These are phyloP conservation scores for Debaryomyces sp. DNA, from an alignment of 1,139 yeast genomes.

Conservation along the genomic window DNA sequence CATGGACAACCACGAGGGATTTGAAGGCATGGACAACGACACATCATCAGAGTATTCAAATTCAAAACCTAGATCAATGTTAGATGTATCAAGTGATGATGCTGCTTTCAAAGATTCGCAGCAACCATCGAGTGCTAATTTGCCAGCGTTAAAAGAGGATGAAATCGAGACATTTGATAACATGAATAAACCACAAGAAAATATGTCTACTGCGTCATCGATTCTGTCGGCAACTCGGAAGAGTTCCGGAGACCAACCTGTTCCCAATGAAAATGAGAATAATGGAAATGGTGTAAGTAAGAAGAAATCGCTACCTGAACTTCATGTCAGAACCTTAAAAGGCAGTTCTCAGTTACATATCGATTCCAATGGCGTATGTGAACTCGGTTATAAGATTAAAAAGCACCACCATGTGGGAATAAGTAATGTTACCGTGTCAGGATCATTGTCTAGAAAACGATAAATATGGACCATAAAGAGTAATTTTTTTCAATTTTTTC, in stretches of 20 bases:
- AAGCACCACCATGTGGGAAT: slow-evolving; percentile 50
- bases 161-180: slow-evolving; percentile 6
- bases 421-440: slow-evolving; percentile 36
- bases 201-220: background rate
- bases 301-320: slow-evolving; percentile 2
- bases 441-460: slow-evolving; percentile 23
- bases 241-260: background rate
- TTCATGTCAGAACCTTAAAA: slow-evolving; percentile 6
- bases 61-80: slow-evolving; percentile 5
- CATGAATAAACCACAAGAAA: background rate
- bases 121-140: slow-evolving; percentile 6
- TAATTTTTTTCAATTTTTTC: background rate
- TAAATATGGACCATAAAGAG: background rate
- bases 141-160: slow-evolving; percentile 29
- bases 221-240: background rate
- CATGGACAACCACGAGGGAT: background rate
- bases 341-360: slow-evolving; percentile 22
- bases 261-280: background rate
- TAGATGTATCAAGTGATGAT: background rate
- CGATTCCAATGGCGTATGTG: slow-evolving; percentile 41
- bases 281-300: background rate
- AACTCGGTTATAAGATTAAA: slow-evolving; percentile 46
- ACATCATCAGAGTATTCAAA: slow-evolving; percentile 2
- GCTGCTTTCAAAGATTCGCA: background rate
- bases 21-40: background rate